A percentile compares a stretch with the other conserved stretches of the same genome.
phyloP scores from a whole-genome alignment of 1,139 yeast genomes.

The Lodderomyces jiufengensis region DNA sequence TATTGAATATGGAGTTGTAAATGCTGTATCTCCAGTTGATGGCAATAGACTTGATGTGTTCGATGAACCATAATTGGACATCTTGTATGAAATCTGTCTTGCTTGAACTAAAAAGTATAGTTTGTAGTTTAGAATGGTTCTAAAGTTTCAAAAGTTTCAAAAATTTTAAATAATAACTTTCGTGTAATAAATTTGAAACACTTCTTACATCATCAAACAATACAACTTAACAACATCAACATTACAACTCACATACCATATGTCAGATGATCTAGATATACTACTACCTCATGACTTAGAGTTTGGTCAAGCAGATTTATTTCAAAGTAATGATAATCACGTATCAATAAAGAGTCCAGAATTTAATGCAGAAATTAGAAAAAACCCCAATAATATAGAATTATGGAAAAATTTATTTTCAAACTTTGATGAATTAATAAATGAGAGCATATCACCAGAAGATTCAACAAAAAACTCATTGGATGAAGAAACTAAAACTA shows the following conservation, averaged over 20 bases:
- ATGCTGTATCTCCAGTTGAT: constrained; percentile 2
- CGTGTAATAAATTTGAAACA: too few relatives aligned
- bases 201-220: constrained; percentile 2
- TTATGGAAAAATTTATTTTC: constrained; percentile 32
- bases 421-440: constrained; percentile 20
- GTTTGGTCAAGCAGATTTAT: too few relatives aligned
- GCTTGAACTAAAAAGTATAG: too few relatives aligned
- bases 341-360: background rate
- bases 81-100: too few relatives aligned
- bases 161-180: too few relatives aligned
- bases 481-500: constrained; percentile 19
- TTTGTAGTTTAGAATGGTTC: too few relatives aligned
- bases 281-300: constrained; percentile 10
- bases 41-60: too few relatives aligned
- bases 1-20: constrained; percentile 16
- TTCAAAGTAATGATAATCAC: background rate
- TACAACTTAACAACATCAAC: background rate
- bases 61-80: too few relatives aligned
- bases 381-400: constrained; percentile 22
- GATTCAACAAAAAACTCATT: constrained; percentile 19
- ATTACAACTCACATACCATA: too few relatives aligned
- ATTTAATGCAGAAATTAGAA: background rate
- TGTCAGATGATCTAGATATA: background rate
- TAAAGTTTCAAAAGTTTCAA: too few relatives aligned
- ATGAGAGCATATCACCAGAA: constrained; percentile 13